Conservation (phyloP, 1,284 basidiomycete genomes). For the Pyrrhoderma lamaoense region DNA sequence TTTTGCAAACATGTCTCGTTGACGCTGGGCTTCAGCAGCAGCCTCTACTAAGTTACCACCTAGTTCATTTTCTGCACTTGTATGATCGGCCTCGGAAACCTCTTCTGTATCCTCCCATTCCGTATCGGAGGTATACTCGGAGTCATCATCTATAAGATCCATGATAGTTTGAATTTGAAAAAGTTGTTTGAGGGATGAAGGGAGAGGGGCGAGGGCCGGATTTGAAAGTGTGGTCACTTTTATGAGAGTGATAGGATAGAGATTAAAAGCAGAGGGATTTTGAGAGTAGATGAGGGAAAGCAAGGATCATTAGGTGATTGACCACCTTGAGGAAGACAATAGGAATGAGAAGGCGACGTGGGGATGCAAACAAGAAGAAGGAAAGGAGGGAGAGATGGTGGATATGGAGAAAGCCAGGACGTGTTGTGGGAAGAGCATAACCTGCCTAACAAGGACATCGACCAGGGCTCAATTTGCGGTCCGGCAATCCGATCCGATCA, state of each 20-base stretch:
- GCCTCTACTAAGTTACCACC: conserved; percentile 12
- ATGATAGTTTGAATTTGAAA: conserved; percentile 5
- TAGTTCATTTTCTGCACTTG: conserved; percentile 23
- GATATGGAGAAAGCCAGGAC: conserved; percentile 8
- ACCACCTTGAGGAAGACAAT: too few relatives aligned
- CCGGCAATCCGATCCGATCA: too few relatives aligned
- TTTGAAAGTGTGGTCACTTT: too few relatives aligned
- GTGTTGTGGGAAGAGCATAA: conserved; percentile 8
- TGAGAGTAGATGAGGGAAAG: too few relatives aligned
- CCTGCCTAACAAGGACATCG: too few relatives aligned
- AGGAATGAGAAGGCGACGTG: neutral
- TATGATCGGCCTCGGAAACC: conserved; percentile 22
- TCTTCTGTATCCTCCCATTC: conserved; percentile 26
- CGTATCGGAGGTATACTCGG: conserved; percentile 18
- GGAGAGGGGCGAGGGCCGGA: too few relatives aligned
- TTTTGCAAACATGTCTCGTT: conserved; percentile 73
- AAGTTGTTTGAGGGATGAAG: too few relatives aligned
- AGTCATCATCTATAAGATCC: conserved; percentile 12
- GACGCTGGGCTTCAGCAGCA: conserved; percentile 57
- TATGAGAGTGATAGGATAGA: too few relatives aligned
- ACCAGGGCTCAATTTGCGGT: too few relatives aligned
- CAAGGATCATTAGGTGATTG: too few relatives aligned
- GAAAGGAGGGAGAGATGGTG: neutral
- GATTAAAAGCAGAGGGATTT: too few relatives aligned
- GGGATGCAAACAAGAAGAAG: neutral